Evolutionary conservation across 805 yeast species (phyloP).

Genomic region (Metschnikowia amazonensis): DNA sequence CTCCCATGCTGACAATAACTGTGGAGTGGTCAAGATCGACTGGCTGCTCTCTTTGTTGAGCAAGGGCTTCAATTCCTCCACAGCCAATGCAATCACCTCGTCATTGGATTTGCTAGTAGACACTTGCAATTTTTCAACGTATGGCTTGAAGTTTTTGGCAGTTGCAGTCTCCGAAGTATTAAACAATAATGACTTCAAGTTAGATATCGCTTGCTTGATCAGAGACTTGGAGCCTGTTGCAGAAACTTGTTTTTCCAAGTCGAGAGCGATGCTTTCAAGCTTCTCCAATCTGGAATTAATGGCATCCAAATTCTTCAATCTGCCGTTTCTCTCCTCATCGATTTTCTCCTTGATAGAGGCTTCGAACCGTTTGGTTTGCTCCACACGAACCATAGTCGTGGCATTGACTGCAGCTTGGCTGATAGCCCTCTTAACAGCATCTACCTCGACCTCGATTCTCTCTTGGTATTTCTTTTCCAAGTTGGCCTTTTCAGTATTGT

Average conservation of each 20-base stretch:
- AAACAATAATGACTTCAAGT: conserved; percentile 31
- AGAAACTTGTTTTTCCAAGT: conserved; percentile 35
- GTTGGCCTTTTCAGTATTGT: conserved; percentile 56
- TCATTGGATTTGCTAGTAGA: conserved; percentile 25
- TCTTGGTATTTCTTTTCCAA: conserved; percentile 57
- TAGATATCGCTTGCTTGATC: conserved; percentile 30
- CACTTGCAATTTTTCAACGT: conserved; percentile 35
- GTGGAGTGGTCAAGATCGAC: conserved; percentile 71
- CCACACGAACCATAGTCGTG: conserved; percentile 60
- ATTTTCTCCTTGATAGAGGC: conserved; percentile 54
- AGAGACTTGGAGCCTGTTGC: conserved; percentile 32
- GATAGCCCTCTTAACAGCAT: conserved; percentile 61
- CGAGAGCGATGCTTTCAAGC: conserved; percentile 52
- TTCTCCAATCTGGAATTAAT: conserved; percentile 52
- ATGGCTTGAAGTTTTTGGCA: conserved; percentile 28
- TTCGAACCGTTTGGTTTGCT: conserved; percentile 65
- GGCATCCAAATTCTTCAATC: conserved; percentile 64
- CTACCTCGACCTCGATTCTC: conserved; percentile 60
- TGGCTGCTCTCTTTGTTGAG: conserved; percentile 36
- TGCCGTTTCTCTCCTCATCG: conserved; percentile 60
- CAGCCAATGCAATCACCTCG: conserved; percentile 32
- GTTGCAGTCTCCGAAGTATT: conserved; percentile 22
- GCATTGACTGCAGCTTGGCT: conserved; percentile 71
- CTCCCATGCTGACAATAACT: conserved; percentile 76
- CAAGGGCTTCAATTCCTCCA: conserved; percentile 33